A percentile compares a stretch with the other conserved stretches of the same genome.
Conservation (phyloP, 805 yeast species). For the Lipomyces kockii region DNA sequence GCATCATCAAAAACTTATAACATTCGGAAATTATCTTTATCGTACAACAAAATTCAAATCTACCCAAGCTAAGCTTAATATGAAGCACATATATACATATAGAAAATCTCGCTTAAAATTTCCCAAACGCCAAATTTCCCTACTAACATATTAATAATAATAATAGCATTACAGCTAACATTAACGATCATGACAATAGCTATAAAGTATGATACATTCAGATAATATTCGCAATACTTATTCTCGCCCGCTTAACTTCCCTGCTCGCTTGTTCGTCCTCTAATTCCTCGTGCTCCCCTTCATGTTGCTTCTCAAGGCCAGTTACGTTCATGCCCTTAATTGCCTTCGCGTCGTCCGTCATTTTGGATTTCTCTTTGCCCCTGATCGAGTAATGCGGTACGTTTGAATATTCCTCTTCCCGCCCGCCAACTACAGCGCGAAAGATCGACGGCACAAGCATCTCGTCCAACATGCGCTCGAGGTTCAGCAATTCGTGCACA, state of each 20-base stretch:
- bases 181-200: too few relatives aligned
- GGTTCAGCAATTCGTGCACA: background rate
- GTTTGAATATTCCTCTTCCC: background rate
- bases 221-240: conserved; percentile 31
- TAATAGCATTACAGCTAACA: background rate
- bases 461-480: background rate
- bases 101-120: background rate
- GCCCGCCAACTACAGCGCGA: conserved; percentile 8
- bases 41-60: background rate
- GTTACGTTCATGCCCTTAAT: background rate
- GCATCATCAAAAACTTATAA: too few relatives aligned
- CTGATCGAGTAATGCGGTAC: background rate
- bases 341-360: background rate
- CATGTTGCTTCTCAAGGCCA: background rate
- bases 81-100: background rate
- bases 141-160: background rate
- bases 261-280: conserved; percentile 12
- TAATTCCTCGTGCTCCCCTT: conserved; percentile 5
- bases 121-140: background rate
- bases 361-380: background rate
- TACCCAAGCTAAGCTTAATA: background rate
- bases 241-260: conserved; percentile 27
- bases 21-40: background rate
- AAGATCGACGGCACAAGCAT: background rate
- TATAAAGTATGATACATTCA: conserved; percentile 1